phyloP scores from a whole-genome alignment of 2,329 filamentous ascomycete species.

The Epichloe scottii region DNA sequence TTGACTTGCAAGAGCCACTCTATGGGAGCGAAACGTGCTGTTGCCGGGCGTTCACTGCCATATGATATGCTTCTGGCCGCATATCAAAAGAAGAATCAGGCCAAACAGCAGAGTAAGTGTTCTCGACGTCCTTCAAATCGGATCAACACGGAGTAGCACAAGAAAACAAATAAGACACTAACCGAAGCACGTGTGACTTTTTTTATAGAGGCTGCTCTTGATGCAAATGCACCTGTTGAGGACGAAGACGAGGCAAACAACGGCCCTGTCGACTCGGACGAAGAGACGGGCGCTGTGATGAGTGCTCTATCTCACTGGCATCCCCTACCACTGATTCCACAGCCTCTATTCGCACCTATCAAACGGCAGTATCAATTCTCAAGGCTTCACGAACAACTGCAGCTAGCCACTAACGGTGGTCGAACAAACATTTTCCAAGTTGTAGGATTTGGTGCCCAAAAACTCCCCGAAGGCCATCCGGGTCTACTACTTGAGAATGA shows the following conservation, averaged over 20 bases:
- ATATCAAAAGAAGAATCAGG: constrained; percentile 97
- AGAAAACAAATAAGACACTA: background rate
- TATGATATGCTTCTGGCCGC: constrained; percentile 85
- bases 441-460: constrained; percentile 42
- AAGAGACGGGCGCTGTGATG: constrained; percentile 88
- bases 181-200: constrained; percentile 1
- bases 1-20: constrained; percentile 87
- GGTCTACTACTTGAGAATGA: constrained; percentile 33
- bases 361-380: constrained; percentile 50
- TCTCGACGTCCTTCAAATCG: background rate
- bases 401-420: constrained; percentile 53
- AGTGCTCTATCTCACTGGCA: constrained; percentile 61
- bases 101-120: constrained; percentile 82
- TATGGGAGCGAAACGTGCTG: constrained; percentile 89
- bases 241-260: constrained; percentile 73
- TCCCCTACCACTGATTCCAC: constrained; percentile 64
- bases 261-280: constrained; percentile 81
- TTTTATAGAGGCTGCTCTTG: constrained; percentile 70
- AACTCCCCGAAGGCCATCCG: constrained; percentile 36
- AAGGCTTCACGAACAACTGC: constrained; percentile 51
- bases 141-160: background rate
- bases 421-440: constrained; percentile 54
- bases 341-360: constrained; percentile 48
- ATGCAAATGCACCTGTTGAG: constrained; percentile 82
- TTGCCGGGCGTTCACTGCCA: constrained; percentile 73